Evolutionary conservation across 164 flowering plant genomes (phyloP).

Genomic region (Amborella trichopoda): DNA sequence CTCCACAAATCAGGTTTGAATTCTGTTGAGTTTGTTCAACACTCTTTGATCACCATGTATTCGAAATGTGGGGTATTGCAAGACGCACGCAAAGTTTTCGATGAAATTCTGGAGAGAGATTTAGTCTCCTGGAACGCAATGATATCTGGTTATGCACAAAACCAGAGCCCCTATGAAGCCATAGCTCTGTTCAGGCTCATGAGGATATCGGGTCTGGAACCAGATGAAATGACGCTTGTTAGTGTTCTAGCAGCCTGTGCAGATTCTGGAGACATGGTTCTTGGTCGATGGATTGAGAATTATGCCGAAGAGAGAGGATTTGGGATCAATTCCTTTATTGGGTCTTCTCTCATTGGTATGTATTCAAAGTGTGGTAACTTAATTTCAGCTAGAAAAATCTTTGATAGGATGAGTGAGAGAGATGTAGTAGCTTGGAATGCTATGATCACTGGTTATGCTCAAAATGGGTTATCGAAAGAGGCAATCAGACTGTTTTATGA

Average conservation of each 20-base stretch:
- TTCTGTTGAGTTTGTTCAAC: constrained; percentile 16
- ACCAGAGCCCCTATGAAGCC: constrained; percentile 23
- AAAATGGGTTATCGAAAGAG: constrained; percentile 36
- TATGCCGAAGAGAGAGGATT: constrained; percentile 22
- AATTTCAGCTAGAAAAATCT: constrained; percentile 30
- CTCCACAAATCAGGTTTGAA: constrained; percentile 19
- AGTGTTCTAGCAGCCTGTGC: constrained; percentile 34
- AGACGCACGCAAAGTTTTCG: constrained; percentile 25
- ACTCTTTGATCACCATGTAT: constrained; percentile 37
- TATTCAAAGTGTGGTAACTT: constrained; percentile 38
- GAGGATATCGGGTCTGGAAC: constrained; percentile 17
- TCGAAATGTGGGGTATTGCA: constrained; percentile 26
- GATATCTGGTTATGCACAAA: constrained; percentile 35
- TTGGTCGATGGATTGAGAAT: constrained; percentile 30
- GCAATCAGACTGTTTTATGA: constrained; percentile 31
- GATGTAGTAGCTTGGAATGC: constrained; percentile 46
- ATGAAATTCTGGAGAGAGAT: constrained; percentile 26
- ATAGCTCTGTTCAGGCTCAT: constrained; percentile 27
- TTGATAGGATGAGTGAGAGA: constrained; percentile 25
- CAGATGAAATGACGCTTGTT: constrained; percentile 32
- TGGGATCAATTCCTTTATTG: constrained; percentile 19
- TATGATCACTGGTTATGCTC: constrained; percentile 46
- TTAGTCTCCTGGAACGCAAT: constrained; percentile 44
- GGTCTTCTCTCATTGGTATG: constrained; percentile 40
- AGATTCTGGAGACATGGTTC: constrained; percentile 26